These are phyloP conservation scores for Calonectria fujianensis DNA, from an alignment of 2,329 filamentous ascomycete species.

Conservation along the genomic window DNA sequence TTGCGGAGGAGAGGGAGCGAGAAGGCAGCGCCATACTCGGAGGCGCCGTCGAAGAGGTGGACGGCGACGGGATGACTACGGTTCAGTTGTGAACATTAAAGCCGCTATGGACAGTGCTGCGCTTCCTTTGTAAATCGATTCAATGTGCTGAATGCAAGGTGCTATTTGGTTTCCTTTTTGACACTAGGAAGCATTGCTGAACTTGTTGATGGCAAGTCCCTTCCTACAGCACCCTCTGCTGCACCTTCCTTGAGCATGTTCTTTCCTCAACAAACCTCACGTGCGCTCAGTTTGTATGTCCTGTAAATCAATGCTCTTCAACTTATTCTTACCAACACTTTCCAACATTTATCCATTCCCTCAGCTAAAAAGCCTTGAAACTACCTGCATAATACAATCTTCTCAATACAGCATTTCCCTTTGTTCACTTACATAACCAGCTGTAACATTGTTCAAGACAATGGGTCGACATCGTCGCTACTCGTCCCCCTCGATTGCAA, in stretches of 20 bases:
- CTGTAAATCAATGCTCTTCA: not conserved
- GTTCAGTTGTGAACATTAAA: not conserved
- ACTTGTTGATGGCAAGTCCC: not conserved
- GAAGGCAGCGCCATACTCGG: constrained; percentile 37
- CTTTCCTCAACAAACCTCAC: not conserved
- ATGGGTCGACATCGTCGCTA: constrained; percentile 45
- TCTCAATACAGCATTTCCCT: not conserved
- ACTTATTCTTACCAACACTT: not conserved
- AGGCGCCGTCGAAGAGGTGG: constrained; percentile 35
- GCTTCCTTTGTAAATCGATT: not conserved
- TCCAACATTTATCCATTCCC: not conserved
- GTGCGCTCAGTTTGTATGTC: not conserved
- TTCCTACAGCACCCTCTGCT: not conserved
- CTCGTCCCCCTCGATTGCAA: constrained; percentile 39
- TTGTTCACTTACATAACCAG: no score
- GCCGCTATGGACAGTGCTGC: not conserved
- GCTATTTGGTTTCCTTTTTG: not conserved
- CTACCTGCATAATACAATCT: not conserved
- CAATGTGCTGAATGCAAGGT: not conserved
- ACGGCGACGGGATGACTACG: constrained; percentile 18
- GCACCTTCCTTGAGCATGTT: not conserved
- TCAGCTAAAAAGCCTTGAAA: not conserved
- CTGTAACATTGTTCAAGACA: not conserved
- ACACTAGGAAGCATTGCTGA: not conserved
- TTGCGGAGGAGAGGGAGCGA: constrained; percentile 66